These are phyloP conservation scores for Strobilomyces dryophilus DNA, from an alignment of 768 basidiomycete genomes.

Conservation along the genomic window DNA sequence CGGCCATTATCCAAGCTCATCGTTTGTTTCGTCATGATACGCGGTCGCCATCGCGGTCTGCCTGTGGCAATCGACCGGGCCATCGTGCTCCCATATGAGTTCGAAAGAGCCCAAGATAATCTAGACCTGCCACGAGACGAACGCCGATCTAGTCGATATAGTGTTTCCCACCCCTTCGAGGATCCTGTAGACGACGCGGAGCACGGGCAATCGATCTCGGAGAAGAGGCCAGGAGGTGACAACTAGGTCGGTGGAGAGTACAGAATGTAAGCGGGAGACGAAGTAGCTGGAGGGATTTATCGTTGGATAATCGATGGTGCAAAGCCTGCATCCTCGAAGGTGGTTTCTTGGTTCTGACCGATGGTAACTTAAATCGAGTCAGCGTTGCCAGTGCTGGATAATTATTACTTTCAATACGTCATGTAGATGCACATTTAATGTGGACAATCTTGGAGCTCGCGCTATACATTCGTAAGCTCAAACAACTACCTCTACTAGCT, in stretches of 20 bases:
- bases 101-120: constrained; percentile 30
- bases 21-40: constrained; percentile 84
- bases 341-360: too few relatives aligned
- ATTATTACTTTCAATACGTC: constrained; percentile 26
- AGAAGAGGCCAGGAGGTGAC: neutral
- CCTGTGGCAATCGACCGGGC: constrained; percentile 89
- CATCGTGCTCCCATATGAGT: constrained; percentile 73
- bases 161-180: neutral
- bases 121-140: constrained; percentile 12
- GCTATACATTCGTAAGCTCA: too few relatives aligned
- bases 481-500: too few relatives aligned
- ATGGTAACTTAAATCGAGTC: too few relatives aligned
- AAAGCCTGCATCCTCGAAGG: too few relatives aligned
- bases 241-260: neutral
- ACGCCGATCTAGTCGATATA: constrained; percentile 3
- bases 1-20: constrained; percentile 83
- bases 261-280: too few relatives aligned
- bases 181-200: neutral
- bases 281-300: too few relatives aligned
- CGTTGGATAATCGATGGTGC: too few relatives aligned
- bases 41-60: constrained; percentile 86
- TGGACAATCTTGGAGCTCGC: too few relatives aligned
- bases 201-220: neutral
- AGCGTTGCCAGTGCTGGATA: constrained; percentile 56
- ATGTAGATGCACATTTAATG: too few relatives aligned